Conservation (phyloP, 148 eudicot genomes). For the Euryodendron excelsum region DNA sequence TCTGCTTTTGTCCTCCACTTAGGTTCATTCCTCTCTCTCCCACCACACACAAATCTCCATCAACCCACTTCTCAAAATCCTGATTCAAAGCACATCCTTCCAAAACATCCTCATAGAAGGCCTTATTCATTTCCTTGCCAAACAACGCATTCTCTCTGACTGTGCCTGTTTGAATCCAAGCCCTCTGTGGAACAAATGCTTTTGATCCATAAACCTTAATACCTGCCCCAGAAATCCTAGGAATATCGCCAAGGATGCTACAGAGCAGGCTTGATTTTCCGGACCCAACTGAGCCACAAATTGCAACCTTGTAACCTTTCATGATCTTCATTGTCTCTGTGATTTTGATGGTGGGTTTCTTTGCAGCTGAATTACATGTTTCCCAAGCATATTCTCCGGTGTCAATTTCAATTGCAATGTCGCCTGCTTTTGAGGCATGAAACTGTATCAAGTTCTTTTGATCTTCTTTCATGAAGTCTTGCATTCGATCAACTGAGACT, state of each 20-base stretch:
- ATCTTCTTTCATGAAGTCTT: constrained; percentile 49
- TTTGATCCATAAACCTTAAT: constrained; percentile 66
- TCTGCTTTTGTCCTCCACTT: constrained; percentile 94
- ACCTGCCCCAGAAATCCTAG: constrained; percentile 55
- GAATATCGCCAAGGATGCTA: constrained; percentile 86
- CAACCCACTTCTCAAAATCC: constrained; percentile 74
- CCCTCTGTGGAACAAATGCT: constrained; percentile 84
- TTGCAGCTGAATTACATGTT: constrained; percentile 23
- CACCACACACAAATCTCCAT: constrained; percentile 71
- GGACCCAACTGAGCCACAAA: constrained; percentile 90
- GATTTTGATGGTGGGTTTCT: constrained; percentile 51
- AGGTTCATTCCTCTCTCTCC: constrained; percentile 88
- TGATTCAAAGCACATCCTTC: constrained; percentile 73
- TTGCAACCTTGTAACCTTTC: constrained; percentile 75
- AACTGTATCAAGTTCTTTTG: constrained; percentile 31
- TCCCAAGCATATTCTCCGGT: constrained; percentile 82
- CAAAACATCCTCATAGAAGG: constrained; percentile 61
- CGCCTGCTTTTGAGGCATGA: constrained; percentile 30
- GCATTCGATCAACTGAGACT: constrained; percentile 74
- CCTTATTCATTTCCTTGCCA: constrained; percentile 67
- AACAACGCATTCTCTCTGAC: constrained; percentile 77
- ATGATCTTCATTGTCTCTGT: constrained; percentile 42
- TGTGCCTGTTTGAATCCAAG: constrained; percentile 95
- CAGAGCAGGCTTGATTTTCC: constrained; percentile 83
- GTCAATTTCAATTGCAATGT: constrained; percentile 53